Conservation (phyloP, 805 yeast genomes). For the Wickerhamomyces queroliae region DNA sequence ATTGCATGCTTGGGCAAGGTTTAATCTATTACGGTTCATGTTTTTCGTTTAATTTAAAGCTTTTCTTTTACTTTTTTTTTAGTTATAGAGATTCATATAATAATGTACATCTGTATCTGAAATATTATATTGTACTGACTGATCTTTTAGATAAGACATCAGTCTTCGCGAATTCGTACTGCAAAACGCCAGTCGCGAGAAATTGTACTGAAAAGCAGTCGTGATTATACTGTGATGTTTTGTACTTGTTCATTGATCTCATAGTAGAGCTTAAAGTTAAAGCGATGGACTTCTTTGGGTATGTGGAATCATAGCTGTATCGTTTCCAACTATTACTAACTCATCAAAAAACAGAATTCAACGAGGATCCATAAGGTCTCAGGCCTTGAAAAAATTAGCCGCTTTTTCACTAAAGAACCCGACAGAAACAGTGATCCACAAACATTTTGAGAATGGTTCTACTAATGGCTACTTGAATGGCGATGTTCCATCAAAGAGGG, state of each 20-base stretch:
- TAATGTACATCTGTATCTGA: background rate
- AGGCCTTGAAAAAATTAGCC: slow-evolving; percentile 21
- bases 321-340: background rate
- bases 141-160: too few relatives aligned
- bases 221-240: too few relatives aligned
- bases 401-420: slow-evolving; percentile 10
- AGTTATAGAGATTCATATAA: background rate
- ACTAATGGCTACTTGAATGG: slow-evolving; percentile 3
- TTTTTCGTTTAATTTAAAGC: background rate
- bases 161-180: too few relatives aligned
- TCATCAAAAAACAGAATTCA: slow-evolving; percentile 13
- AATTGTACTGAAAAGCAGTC: too few relatives aligned
- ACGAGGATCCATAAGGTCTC: slow-evolving; percentile 21
- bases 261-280: too few relatives aligned
- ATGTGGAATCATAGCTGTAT: background rate
- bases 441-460: slow-evolving; percentile 5
- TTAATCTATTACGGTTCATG: background rate
- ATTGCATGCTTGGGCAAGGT: slow-evolving; percentile 1
- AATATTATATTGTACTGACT: too few relatives aligned
- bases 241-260: too few relatives aligned
- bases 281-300: slow-evolving; percentile 19
- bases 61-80: background rate
- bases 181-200: too few relatives aligned
- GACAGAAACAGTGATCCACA: background rate
- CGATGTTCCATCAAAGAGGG: background rate